Evolutionary conservation across 768 basidiomycete species (phyloP).

Genomic region (Panus rudis): DNA sequence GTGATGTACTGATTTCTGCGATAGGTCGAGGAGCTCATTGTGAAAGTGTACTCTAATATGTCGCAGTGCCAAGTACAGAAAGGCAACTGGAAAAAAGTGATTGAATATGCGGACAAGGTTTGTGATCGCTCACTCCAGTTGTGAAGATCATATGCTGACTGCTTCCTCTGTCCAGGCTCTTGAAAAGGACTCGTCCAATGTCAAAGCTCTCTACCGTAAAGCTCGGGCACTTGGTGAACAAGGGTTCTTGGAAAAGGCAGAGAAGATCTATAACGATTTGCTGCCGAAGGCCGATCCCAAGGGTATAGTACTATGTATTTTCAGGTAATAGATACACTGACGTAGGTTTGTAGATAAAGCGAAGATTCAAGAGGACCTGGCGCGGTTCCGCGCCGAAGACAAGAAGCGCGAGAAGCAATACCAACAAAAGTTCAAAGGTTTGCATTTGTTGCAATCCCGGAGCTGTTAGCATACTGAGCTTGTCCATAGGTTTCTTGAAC

Average conservation of each 20-base stretch:
- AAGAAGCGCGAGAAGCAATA: constrained; percentile 58
- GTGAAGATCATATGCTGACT: background rate
- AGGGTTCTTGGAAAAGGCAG: constrained; percentile 71
- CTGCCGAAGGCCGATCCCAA: constrained; percentile 49
- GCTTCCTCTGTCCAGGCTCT: constrained; percentile 44
- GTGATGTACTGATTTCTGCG: background rate
- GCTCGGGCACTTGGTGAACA: constrained; percentile 72
- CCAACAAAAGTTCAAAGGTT: constrained; percentile 73
- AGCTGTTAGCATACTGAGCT: too few species aligned
- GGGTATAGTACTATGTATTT: constrained; percentile 47
- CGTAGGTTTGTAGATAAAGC: constrained; percentile 35
- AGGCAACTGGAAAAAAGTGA: constrained; percentile 69
- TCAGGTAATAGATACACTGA: too few species aligned
- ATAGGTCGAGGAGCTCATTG: constrained; percentile 67
- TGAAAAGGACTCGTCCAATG: constrained; percentile 66
- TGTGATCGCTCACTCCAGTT: background rate
- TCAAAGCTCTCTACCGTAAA: constrained; percentile 76
- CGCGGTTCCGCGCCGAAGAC: constrained; percentile 52
- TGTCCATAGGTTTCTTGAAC: too few species aligned
- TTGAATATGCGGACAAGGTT: constrained; percentile 79
- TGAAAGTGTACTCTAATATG: constrained; percentile 84
- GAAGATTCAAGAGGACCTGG: constrained; percentile 57
- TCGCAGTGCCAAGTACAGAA: constrained; percentile 78
- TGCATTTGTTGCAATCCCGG: constrained; percentile 1
- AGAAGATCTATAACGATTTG: constrained; percentile 56